Evolutionary conservation across 202 grass and related monocot genomes (phyloP), one percentile per base, ranked within the genome.

Genomic region (Elaeis oleifera): DNA sequence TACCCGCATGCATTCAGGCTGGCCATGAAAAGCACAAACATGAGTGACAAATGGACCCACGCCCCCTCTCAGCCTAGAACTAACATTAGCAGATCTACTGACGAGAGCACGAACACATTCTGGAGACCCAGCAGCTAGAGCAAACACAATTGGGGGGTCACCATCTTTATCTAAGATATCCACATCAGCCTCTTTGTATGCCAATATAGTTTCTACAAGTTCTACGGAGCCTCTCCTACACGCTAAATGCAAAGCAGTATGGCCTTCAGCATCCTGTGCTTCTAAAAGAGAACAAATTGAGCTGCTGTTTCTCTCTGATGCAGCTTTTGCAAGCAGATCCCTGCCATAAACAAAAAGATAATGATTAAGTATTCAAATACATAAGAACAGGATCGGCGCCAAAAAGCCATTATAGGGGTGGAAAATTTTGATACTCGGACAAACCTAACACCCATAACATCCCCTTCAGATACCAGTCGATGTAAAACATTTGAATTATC

Each of bases 1-100:
- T 82, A 99, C 94, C 49, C 52, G 57, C 94, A 99, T 99, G 80
- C 94, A 99, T 65, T 89, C 94, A 44, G 94, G 94, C 69, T 99
- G 82, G 66, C 94, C 94, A 84, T 99, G 84, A 73, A 84, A 87
- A 82, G 88, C 94, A 89, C 94, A 92, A 50, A 92, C 60, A 79
- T 99, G 94, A 50, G 82, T 69, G 81, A 99, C 83, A 70, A 82
- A 89, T 77, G 88, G 88, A 65, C 92, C 77, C 53, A 79, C 76
- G 44, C 84, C 88, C 68, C 85, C 92, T 85, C 82, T 86, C 27
- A 92, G 74, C 51, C 74, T 86, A 59, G 73, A 92, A 80, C 81
- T 71, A 71, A 92, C 80, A 82, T 86, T 72, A 68, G 92, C 75
- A 32, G 76, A 86, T 76, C 74, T 92, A 56, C 48, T 81, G 49